Conservation (phyloP, 2,329 filamentous ascomycete genomes). For the Blumeriella jaapii region DNA sequence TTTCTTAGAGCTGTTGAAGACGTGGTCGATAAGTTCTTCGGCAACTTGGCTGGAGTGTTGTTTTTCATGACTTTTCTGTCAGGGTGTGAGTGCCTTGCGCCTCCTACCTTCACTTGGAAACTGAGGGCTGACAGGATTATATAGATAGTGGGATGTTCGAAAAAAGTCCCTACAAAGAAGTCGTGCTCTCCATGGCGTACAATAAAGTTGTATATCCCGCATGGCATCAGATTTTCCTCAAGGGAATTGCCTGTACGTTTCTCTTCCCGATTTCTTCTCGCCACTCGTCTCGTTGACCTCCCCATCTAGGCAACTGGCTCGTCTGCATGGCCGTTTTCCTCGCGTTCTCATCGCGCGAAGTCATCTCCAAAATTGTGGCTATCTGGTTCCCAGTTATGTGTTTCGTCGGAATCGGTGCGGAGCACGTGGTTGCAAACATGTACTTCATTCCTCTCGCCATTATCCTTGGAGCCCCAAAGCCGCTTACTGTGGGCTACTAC, state of each 20-base stretch:
- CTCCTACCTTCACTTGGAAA: neutral
- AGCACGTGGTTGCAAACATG: slow-evolving; percentile 48
- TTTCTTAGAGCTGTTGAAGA: slow-evolving; percentile 23
- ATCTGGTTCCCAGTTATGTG: slow-evolving; percentile 46
- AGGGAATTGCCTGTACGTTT: slow-evolving; percentile 36
- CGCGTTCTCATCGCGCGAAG: slow-evolving; percentile 36
- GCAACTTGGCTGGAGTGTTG: slow-evolving; percentile 37
- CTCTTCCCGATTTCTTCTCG: neutral
- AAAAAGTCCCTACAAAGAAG: slow-evolving; percentile 32
- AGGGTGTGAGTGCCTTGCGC: slow-evolving; percentile 30
- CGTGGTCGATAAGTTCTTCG: slow-evolving; percentile 37
- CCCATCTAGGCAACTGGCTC: slow-evolving; percentile 37
- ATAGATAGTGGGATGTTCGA: slow-evolving; percentile 36
- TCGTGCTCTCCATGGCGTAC: slow-evolving; percentile 35
- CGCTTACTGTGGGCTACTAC: slow-evolving; percentile 37
- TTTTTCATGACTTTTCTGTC: slow-evolving; percentile 38
- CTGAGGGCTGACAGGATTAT: neutral
- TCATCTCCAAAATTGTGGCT: slow-evolving; percentile 40
- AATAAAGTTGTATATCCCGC: slow-evolving; percentile 37
- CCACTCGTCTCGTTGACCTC: neutral
- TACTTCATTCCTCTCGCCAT: slow-evolving; percentile 40
- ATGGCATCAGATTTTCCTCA: slow-evolving; percentile 42
- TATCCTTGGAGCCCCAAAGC: slow-evolving; percentile 33
- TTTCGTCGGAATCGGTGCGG: slow-evolving; percentile 41
- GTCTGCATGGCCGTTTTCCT: slow-evolving; percentile 42